phyloP scores from a whole-genome alignment of 495 filamentous ascomycete species.

The Aspergillus funiculosus region DNA sequence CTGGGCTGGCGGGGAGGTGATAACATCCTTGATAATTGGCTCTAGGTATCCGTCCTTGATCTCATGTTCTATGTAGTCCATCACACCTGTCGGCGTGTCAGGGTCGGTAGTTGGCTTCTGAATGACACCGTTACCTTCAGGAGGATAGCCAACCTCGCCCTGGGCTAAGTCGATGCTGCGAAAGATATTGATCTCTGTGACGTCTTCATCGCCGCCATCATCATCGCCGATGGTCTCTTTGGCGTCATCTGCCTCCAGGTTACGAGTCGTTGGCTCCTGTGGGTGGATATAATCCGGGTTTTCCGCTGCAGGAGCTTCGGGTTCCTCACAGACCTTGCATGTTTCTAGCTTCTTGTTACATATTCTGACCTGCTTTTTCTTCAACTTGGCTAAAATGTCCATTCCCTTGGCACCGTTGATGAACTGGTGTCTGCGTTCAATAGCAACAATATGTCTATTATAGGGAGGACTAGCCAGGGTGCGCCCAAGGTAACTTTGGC shows the following conservation, averaged over 20 bases:
- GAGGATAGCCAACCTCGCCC: slow-evolving; percentile 24
- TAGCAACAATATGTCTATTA: slow-evolving; percentile 78
- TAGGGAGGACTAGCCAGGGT: slow-evolving; percentile 80
- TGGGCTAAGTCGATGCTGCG: slow-evolving; percentile 35
- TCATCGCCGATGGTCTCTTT: background rate
- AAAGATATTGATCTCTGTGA: slow-evolving; percentile 33
- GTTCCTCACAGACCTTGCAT: slow-evolving; percentile 38
- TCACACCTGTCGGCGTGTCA: slow-evolving; percentile 29
- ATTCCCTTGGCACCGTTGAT: slow-evolving; percentile 77
- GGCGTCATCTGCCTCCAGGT: background rate
- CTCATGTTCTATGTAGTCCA: slow-evolving; percentile 51
- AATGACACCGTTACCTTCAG: slow-evolving; percentile 19
- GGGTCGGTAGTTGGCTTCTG: slow-evolving; percentile 4
- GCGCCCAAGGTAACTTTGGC: slow-evolving; percentile 91
- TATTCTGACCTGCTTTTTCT: slow-evolving; percentile 48
- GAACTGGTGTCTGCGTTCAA: slow-evolving; percentile 81
- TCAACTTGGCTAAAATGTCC: slow-evolving; percentile 69
- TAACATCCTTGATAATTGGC: slow-evolving; percentile 69
- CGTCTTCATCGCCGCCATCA: slow-evolving; percentile 31
- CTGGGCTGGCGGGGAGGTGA: slow-evolving; percentile 16
- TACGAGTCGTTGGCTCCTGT: slow-evolving; percentile 18
- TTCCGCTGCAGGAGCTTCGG: slow-evolving; percentile 23
- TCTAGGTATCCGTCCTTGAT: slow-evolving; percentile 66
- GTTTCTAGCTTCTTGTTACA: slow-evolving; percentile 67
- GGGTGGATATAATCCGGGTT: slow-evolving; percentile 31